Evolutionary conservation across 2,329 filamentous ascomycete genomes (phyloP).

Genomic region (Scedosporium minutisporum): DNA sequence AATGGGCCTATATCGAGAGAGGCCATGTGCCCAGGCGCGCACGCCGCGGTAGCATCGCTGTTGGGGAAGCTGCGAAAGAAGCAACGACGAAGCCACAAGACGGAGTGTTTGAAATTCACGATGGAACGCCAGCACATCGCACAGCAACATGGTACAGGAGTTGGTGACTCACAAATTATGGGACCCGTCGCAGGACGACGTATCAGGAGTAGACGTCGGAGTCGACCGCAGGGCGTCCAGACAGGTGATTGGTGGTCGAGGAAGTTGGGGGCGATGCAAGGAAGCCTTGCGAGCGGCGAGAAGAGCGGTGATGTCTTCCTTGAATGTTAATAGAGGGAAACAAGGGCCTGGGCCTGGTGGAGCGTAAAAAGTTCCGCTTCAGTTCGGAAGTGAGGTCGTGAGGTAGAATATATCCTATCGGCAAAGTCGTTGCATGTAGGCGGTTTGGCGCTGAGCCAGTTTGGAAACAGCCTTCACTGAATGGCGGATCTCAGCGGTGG

Average conservation of each 20-base stretch:
- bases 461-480: neutral
- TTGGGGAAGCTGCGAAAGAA: neutral
- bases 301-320: neutral
- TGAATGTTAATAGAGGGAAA: neutral
- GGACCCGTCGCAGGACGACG: neutral
- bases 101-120: neutral
- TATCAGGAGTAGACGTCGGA: neutral
- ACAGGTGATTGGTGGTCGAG: conserved; percentile 1
- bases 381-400: neutral
- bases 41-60: neutral
- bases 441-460: neutral
- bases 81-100: conserved; percentile 1
- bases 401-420: conserved; percentile 2
- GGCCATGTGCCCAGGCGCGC: neutral
- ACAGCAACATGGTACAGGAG: conserved; percentile 1
- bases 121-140: conserved; percentile 5
- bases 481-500: neutral
- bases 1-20: neutral
- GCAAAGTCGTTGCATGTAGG: neutral
- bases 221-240: neutral
- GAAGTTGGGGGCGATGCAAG: conserved; percentile 6
- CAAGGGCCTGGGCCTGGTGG: neutral
- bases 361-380: neutral
- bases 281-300: neutral
- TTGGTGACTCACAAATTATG: conserved; percentile 7